These are phyloP conservation scores for Debaryomyces psychrophilus DNA, from an alignment of 1,139 yeast species.

Conservation along the genomic window DNA sequence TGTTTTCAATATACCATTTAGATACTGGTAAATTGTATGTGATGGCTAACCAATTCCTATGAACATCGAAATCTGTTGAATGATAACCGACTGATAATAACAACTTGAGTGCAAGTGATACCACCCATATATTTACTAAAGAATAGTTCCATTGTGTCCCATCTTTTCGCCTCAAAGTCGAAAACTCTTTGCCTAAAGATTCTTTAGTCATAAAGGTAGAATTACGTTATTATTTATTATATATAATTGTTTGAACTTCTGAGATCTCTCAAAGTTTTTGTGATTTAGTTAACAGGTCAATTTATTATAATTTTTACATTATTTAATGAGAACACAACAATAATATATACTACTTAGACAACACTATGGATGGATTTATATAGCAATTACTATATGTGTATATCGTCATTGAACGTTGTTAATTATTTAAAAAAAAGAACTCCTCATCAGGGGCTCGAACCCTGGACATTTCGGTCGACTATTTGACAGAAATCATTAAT, in stretches of 20 bases:
- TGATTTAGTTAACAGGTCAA: background rate
- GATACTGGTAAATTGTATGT: constrained; percentile 75
- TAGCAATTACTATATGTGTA: no score
- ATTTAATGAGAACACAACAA: background rate
- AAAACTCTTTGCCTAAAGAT: background rate
- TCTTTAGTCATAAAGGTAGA: background rate
- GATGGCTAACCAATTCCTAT: constrained; percentile 94
- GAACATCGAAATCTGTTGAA: constrained; percentile 96
- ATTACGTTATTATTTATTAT: background rate
- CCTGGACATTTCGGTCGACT: constrained; percentile 16
- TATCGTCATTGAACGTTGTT: no score
- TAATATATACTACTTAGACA: background rate
- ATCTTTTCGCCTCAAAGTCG: background rate
- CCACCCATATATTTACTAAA: constrained; percentile 43
- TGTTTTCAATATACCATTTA: constrained; percentile 82
- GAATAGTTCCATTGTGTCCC: constrained; percentile 23
- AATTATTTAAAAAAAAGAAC: constrained; percentile 12
- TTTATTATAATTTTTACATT: background rate
- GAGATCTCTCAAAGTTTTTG: background rate
- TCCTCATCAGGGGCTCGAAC: constrained; percentile 16
- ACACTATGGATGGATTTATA: no score
- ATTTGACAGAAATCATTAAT: constrained; percentile 11
- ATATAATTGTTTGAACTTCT: no score
- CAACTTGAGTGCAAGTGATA: constrained; percentile 40
- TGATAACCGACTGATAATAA: constrained; percentile 54